These are phyloP conservation scores for Pythium periplocum DNA, from an alignment of 352 stramenopile genomes.

Conservation along the genomic window DNA sequence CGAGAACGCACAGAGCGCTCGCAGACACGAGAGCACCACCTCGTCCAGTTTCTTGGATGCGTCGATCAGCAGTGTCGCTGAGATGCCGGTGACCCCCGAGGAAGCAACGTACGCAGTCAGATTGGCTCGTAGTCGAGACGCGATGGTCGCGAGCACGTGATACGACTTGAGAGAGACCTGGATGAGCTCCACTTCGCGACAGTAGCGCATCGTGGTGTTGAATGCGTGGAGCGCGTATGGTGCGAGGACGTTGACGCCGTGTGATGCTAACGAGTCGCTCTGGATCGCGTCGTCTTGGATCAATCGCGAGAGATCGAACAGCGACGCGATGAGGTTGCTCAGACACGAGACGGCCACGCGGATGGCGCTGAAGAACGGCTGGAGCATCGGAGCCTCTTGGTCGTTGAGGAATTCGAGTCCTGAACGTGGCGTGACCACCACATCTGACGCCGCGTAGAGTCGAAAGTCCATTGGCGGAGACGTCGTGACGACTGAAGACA, in stretches of 20 bases:
- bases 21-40: slow-evolving; percentile 64
- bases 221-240: slow-evolving; percentile 69
- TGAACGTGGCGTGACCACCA: slow-evolving; percentile 37
- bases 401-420: slow-evolving; percentile 81
- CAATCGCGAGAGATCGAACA: slow-evolving; percentile 67
- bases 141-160: slow-evolving; percentile 71
- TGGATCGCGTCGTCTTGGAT: slow-evolving; percentile 31
- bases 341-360: slow-evolving; percentile 68
- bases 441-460: slow-evolving; percentile 27
- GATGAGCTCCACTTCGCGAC: slow-evolving; percentile 76
- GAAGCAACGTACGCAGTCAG: slow-evolving; percentile 13
- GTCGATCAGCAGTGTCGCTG: slow-evolving; percentile 25
- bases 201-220: slow-evolving; percentile 75
- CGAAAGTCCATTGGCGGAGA: slow-evolving; percentile 72
- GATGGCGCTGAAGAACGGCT: slow-evolving; percentile 79
- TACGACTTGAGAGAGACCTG: slow-evolving; percentile 83
- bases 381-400: slow-evolving; percentile 65
- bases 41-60: slow-evolving; percentile 63
- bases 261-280: slow-evolving; percentile 43
- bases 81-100: slow-evolving; percentile 2
- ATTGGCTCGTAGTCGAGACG: slow-evolving; percentile 57
- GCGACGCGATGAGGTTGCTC: slow-evolving; percentile 66
- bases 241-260: slow-evolving; percentile 58
- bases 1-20: slow-evolving; percentile 70
- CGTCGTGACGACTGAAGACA: slow-evolving; percentile 75